Conservation (phyloP, 805 yeast species). For the Cyberlindnera lachancei region DNA sequence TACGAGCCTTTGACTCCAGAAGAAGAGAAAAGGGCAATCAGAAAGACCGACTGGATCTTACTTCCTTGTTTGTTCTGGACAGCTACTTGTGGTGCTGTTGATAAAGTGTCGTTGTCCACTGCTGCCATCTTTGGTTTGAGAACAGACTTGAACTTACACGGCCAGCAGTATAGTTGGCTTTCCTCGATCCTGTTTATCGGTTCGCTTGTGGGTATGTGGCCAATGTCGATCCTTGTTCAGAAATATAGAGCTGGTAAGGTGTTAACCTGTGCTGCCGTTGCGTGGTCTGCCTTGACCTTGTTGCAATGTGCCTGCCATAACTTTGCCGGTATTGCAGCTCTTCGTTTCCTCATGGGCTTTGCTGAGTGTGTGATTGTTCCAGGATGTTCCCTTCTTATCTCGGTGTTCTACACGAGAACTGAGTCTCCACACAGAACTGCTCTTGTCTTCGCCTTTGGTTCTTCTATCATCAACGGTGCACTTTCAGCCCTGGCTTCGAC, state of each 20-base stretch:
- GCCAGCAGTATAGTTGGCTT: conserved; percentile 34
- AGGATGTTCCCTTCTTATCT: conserved; percentile 31
- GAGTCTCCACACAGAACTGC: conserved; percentile 37
- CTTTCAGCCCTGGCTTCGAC: conserved; percentile 38
- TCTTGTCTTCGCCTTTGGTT: conserved; percentile 36
- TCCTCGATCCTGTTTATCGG: conserved; percentile 35
- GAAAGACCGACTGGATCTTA: conserved; percentile 31
- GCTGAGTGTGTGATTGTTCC: conserved; percentile 34
- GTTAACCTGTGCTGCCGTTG: conserved; percentile 16
- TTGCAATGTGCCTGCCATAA: conserved; percentile 28
- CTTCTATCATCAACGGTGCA: conserved; percentile 20
- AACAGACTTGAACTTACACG: conserved; percentile 31
- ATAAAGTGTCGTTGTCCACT: conserved; percentile 35
- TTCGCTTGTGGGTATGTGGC: conserved; percentile 35
- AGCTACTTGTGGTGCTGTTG: conserved; percentile 33
- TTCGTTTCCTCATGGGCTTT: conserved; percentile 40
- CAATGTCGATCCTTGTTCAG: conserved; percentile 23
- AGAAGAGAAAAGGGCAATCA: conserved; percentile 26
- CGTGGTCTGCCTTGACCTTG: conserved; percentile 17
- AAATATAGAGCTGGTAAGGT: conserved; percentile 20
- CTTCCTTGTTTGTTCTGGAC: conserved; percentile 30
- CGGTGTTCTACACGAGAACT: conserved; percentile 32
- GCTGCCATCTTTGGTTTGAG: conserved; percentile 41
- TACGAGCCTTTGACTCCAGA: conserved; percentile 20
- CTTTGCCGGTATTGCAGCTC: conserved; percentile 32